Percentiles rank a stretch among this genome's conserved stretches.
These are phyloP conservation scores for Rusavskia elegans DNA, from an alignment of 495 filamentous ascomycete genomes.

Conservation along the genomic window DNA sequence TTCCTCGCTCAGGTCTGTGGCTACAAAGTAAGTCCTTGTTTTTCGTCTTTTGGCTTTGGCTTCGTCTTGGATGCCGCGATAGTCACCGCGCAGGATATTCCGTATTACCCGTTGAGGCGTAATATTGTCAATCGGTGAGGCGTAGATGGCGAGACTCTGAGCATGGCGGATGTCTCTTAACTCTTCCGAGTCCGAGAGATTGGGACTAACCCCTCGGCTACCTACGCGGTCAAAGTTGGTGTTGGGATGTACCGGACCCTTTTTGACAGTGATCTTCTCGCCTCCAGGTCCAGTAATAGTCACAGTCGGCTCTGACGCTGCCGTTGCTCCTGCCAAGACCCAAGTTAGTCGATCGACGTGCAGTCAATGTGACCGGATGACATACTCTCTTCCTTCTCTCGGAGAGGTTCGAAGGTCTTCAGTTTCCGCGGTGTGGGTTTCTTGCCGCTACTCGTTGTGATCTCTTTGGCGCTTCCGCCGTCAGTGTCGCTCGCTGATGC, in stretches of 20 bases:
- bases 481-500: constrained; percentile 13
- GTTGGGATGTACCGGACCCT: constrained; percentile 58
- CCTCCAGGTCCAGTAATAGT: constrained; percentile 46
- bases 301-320: constrained; percentile 34
- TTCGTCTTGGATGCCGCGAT: constrained; percentile 51
- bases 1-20: constrained; percentile 85
- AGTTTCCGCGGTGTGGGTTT: constrained; percentile 18
- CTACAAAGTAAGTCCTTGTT: constrained; percentile 76
- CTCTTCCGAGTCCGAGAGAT: constrained; percentile 80
- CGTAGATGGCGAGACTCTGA: constrained; percentile 62
- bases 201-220: constrained; percentile 58
- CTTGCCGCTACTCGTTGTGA: constrained; percentile 11
- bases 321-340: not conserved
- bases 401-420: constrained; percentile 46
- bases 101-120: constrained; percentile 71
- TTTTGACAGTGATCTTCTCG: constrained; percentile 32
- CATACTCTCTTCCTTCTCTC: constrained; percentile 58
- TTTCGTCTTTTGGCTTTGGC: constrained; percentile 57
- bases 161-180: constrained; percentile 70
- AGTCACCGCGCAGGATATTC: constrained; percentile 81
- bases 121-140: constrained; percentile 58
- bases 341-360: constrained; percentile 28
- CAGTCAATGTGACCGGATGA: constrained; percentile 29
- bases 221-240: constrained; percentile 60
- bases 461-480: constrained; percentile 2